Conservation (phyloP, 306 rosid genomes). For the Abrus precatorius region DNA sequence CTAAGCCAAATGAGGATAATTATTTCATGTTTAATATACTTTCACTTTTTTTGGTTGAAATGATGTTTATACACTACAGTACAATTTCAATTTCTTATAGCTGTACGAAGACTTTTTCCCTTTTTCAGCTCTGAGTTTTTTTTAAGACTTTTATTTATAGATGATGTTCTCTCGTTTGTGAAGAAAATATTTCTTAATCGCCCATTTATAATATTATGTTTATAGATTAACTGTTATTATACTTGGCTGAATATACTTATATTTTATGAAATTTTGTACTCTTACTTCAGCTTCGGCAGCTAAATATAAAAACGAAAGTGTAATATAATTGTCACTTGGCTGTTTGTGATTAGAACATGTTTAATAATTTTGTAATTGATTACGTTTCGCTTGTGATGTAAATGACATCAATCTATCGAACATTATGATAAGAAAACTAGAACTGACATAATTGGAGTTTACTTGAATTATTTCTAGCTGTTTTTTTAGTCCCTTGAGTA, state of each 20-base stretch:
- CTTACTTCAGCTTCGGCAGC: background rate
- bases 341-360: background rate
- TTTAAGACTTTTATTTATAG: background rate
- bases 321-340: background rate
- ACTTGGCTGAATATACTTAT: background rate
- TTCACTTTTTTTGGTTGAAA: background rate
- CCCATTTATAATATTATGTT: no score
- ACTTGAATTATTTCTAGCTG: slow-evolving; percentile 12
- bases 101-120: background rate
- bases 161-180: background rate
- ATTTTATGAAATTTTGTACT: background rate
- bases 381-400: slow-evolving; percentile 4
- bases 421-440: background rate
- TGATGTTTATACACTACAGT: no score
- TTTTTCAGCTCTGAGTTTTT: background rate
- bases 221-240: background rate
- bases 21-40: background rate
- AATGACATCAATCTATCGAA: background rate
- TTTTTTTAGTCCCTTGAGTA: background rate
- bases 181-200: background rate
- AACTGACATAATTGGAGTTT: background rate
- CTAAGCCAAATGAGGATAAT: background rate
- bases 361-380: background rate
- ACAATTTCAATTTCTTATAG: background rate
- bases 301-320: background rate